Percentiles rank a stretch among this genome's conserved stretches.
phyloP scores from a whole-genome alignment of 108 stramenopile species.

The Cyclostephanos invisitatus region DNA sequence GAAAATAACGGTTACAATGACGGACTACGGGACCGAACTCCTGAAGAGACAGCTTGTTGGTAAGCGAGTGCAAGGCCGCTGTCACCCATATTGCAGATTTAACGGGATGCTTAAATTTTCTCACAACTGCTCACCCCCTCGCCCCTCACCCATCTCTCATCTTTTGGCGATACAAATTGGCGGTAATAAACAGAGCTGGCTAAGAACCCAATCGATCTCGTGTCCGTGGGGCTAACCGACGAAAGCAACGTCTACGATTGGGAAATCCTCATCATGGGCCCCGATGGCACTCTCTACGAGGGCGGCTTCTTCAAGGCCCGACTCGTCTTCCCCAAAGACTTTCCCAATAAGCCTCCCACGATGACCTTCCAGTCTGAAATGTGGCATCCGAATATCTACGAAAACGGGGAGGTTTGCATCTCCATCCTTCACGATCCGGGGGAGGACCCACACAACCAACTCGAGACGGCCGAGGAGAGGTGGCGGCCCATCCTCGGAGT shows the following conservation, averaged over 20 bases:
- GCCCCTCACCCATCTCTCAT: background rate
- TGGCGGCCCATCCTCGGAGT: slow-evolving; percentile 99
- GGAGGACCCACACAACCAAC: slow-evolving; percentile 91
- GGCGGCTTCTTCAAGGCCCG: slow-evolving; percentile 97
- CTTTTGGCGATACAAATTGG: background rate
- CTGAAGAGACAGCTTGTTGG: slow-evolving; percentile 80
- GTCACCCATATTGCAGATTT: background rate
- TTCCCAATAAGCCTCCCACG: slow-evolving; percentile 96
- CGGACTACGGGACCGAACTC: slow-evolving; percentile 86
- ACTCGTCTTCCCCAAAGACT: slow-evolving; percentile 93
- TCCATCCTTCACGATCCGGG: slow-evolving; percentile 99
- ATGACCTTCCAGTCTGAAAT: slow-evolving; percentile 95
- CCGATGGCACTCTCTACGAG: slow-evolving; percentile 89
- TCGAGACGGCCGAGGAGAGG: slow-evolving; percentile 96
- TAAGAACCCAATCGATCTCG: slow-evolving; percentile 89
- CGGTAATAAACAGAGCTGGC: slow-evolving; percentile 57
- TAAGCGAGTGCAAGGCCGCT: slow-evolving; percentile 54
- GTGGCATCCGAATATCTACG: slow-evolving; percentile 98
- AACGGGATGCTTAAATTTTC: background rate
- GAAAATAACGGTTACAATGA: slow-evolving; percentile 46
- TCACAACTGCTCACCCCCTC: slow-evolving; percentile 10
- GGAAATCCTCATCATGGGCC: slow-evolving; percentile 97
- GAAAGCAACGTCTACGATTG: slow-evolving; percentile 91
- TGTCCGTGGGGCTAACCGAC: slow-evolving; percentile 85
- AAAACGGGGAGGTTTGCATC: slow-evolving; percentile 92